Base-by-base conservation (phyloP, 208 protist species). In the Strigomonas culicis region DNA sequence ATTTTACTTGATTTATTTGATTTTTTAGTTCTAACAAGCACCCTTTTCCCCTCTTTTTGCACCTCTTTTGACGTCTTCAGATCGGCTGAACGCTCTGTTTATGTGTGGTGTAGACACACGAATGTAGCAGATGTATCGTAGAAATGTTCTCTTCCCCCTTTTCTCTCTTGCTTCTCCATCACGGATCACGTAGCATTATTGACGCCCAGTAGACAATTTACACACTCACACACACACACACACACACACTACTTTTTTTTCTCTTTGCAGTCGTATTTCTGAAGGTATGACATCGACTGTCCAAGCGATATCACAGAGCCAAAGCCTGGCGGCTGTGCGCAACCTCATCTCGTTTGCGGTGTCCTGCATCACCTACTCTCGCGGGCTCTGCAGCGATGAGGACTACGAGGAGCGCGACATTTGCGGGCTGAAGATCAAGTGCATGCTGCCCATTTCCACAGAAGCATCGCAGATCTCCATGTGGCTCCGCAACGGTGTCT, bases 261-360 rank as follows among this genome's bases (percentile, higher is more conserved):
- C 41, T 61, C 8, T 25, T 51, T 8, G n/a, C 27, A 57, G 3
- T 34, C 6, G 19, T 25, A 21, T 21, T 25, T 57, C 31, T 34
- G 6, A 57, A 32, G 6, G 7, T 22, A 77, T 77, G 76, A 82
- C 76, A 1, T 50, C 66, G 22, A 82, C 76, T 1, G 61, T 70
- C 25, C 47, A 75, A 4, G 83, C 79, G 34, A 79, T 94, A 2
- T 78, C 78, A 27, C 78, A 92, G 63, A 70, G 68, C 17, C 84
- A 92, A 67, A 94, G 88, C 67, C 69, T 94, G 0, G 88, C 85
- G 4, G 88, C 85, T 1, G 84, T 94, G 36, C 83, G 83, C 19
- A 94, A 94, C 58, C 89, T 92, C 61, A 69, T 92, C 22, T 83
- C 83, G 21, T 77, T 77, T 7, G 74, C 88, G 0, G 74, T 94